Evolutionary conservation across 768 basidiomycete genomes (phyloP), one percentile per base, ranked within the genome.

Genomic region (Mycena albidolilacea): DNA sequence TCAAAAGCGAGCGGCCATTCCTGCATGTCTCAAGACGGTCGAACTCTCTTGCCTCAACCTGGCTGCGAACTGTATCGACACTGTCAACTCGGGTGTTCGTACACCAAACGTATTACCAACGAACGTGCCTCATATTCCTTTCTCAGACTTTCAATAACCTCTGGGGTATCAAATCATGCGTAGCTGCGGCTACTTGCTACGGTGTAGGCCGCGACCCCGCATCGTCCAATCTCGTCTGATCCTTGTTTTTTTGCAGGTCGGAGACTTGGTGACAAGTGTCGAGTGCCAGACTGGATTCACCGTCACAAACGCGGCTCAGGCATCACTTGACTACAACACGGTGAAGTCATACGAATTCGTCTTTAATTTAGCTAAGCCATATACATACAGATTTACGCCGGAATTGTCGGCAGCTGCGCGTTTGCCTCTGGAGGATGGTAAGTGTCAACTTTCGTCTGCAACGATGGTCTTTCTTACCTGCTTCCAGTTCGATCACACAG

Each of bases 361-460:
- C 21, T 52, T 10, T 23, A n/a, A 52, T 9, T 21, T 7, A 8
- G 19, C 11, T n/a, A n/a, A 52, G 4, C 50, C 17, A 21, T 7
- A 21, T 44, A 7, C 43, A 23, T 52, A 7, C 50, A 52, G 50
- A 52, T 52, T 7, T 52, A 52, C 62, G 77, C 77, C 19, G 17
- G n/a, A 0, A 78, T 78, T 46, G 77, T 78, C 9, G 77, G 77
- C 8, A 66, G 66, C 50, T 78, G 77, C 38, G 77, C 77, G 7
- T 78, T 54, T 37, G 60, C 50, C 17, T 41, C 69, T 7, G 59
- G 54, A 30, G 77, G 72, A 54, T 78, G 77, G 73, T 70, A 15
- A 3, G 73, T 44, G 2, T 9, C 62, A 19, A 48, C 41, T 43
- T 43, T 14, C 41, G 41, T 43, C 41, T 10, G 41, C 41, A 43